Base-by-base conservation (phyloP, 768 basidiomycete species). In the Xerocomellus amylosporus region DNA sequence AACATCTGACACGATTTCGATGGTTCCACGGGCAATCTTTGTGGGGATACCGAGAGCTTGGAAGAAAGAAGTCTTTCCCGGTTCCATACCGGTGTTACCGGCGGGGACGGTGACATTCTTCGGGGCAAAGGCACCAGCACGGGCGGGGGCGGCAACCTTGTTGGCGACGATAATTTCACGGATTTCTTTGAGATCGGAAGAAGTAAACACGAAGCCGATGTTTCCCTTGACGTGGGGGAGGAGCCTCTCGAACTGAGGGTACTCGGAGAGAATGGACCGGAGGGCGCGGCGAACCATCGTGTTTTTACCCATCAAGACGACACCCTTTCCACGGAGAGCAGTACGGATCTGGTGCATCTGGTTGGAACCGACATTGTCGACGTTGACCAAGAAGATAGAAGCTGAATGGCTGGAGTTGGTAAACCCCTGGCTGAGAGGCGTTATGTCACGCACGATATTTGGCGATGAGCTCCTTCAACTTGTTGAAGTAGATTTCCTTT, bases 21-120 rank as follows among this genome's bases (percentile, higher is more conserved):
- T 98, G 51, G 97, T 98, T 82, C 97, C 97, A 86, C 97, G 90
- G 48, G 97, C 95, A 63, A 99, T 98, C 85, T 99, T 99, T 74
- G 97, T 99, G 44, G 97, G 96, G 75, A 99, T 95, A 79, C 90
- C 88, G 70, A 99, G 88, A 54, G 97, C 97, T 82, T 99, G 97
- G 93, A 99, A 99, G 93, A 98, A 99, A 66, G 97, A 97, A 58
- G 97, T 99, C 84, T 99, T 99, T 70, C 96, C 97, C 66, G 97
- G 97, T 75, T 98, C 97, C 97, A 99, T 99, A 75, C 95, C 95
- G 52, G 97, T 99, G 87, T 98, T 98, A 56, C 94, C 88, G 42
- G 87, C 93, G 34, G 95, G 93, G 64, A 99, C 90, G 57, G 76
- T 77, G 68, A 98, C 96, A 66, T 98, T 88, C 77, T 84, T 85